A percentile compares a stretch with the other conserved stretches of the same genome.
These are phyloP conservation scores for Sclerotinia glacialis DNA, from an alignment of 2,329 filamentous ascomycete genomes.

Conservation along the genomic window DNA sequence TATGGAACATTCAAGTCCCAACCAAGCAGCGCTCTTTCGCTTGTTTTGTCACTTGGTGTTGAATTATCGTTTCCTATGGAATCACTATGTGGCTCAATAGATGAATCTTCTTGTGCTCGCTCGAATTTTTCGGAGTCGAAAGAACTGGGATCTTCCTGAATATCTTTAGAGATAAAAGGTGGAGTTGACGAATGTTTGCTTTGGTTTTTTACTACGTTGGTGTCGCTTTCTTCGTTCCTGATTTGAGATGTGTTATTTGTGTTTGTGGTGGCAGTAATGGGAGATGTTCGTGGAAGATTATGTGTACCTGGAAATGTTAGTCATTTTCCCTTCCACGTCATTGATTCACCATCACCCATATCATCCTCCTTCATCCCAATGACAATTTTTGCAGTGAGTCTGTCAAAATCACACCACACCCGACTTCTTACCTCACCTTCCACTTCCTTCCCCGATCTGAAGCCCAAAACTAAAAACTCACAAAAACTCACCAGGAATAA, in stretches of 20 bases:
- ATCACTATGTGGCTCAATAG: background rate
- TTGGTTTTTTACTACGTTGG: accelerated
- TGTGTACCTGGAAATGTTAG: conserved; percentile 5
- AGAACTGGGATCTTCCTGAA: too few species aligned
- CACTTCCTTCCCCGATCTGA: background rate
- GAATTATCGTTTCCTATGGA: background rate
- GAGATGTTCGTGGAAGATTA: background rate
- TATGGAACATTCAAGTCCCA: background rate
- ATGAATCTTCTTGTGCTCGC: background rate
- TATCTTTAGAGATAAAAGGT: background rate
- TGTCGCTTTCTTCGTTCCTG: too few species aligned
- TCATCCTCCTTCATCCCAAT: background rate
- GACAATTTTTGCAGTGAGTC: background rate
- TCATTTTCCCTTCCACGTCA: background rate
- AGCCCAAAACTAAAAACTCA: background rate
- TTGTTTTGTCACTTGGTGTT: background rate
- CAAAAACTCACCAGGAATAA: conserved; percentile 13
- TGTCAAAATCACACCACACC: background rate
- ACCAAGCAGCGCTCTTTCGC: background rate
- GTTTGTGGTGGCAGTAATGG: background rate
- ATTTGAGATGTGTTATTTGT: background rate
- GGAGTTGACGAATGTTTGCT: too few species aligned
- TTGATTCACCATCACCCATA: background rate
- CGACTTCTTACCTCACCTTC: background rate
- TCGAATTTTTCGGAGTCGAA: background rate